Evolutionary conservation across 2,329 filamentous ascomycete genomes (phyloP).

Genomic region (Arthroderma sp.): DNA sequence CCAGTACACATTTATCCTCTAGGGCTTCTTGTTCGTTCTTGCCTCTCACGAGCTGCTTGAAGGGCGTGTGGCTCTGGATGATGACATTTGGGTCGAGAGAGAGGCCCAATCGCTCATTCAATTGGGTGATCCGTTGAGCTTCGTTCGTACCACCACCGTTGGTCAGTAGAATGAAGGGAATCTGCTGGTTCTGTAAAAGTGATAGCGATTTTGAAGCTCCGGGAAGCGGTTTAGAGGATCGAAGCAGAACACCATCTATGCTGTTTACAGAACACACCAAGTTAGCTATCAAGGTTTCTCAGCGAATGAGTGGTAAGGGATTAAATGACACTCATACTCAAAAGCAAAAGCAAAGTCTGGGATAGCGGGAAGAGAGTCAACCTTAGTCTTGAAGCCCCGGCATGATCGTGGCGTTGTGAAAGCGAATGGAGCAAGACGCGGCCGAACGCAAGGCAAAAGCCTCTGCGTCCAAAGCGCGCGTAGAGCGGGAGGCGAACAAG

Average conservation of each 20-base stretch:
- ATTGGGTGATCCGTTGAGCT: slow-evolving; percentile 54
- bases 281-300: too few species aligned
- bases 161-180: slow-evolving; percentile 88
- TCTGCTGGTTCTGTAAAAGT: slow-evolving; percentile 58
- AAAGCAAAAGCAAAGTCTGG: slow-evolving; percentile 35
- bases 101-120: slow-evolving; percentile 53
- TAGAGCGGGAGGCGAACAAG: too few species aligned
- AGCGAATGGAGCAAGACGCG: background rate
- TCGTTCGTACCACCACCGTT: slow-evolving; percentile 89
- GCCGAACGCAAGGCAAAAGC: background rate
- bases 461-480: too few species aligned
- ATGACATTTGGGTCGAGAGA: slow-evolving; percentile 56
- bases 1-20: slow-evolving; percentile 54
- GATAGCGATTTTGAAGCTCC: slow-evolving; percentile 61
- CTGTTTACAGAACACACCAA: slow-evolving; percentile 24
- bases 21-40: slow-evolving; percentile 41
- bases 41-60: slow-evolving; percentile 54
- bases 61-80: slow-evolving; percentile 85
- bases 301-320: background rate
- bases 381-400: slow-evolving; percentile 5
- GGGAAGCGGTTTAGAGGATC: slow-evolving; percentile 64
- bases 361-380: background rate
- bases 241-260: slow-evolving; percentile 91
- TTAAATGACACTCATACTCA: slow-evolving; percentile 23
- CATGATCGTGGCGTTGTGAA: background rate